Base-by-base conservation (phyloP, 164 flowering plant genomes). In the Pachysandra terminalis region DNA sequence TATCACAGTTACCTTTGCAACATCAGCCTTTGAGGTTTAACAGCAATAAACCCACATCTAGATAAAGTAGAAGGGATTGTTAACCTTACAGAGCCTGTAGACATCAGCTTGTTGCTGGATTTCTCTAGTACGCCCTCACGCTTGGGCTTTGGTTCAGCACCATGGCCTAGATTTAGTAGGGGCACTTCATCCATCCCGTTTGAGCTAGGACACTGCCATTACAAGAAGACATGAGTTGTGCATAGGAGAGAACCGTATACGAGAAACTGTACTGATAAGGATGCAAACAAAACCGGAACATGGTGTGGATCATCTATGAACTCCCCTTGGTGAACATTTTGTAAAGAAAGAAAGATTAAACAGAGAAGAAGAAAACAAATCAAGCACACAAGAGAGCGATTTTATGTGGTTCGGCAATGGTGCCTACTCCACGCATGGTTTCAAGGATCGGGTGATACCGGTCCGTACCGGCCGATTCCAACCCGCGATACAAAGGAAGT, bases 51-150 rank as follows among this genome's bases (percentile, higher is more conserved):
- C 15, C 24, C 13, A 28, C 58, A 59, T 48, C 1, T 24, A n/a
- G 26, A 58, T 26, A 48, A 40, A n/a, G n/a, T n/a, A n/a, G n/a
- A 60, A 35, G 52, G 48, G 61, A 61, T 45, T 16, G 57, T 35
- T 70, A 68, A 69, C 68, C 88, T 80, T 82, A 88, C 93, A 64
- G 62, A 24, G 72, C 80, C 85, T 23, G 79, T 68, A 68, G 88
- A 67, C 57, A 77, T 75, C 61, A 85, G 65, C 77, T 77, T 81
- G 49, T 56, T 26, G 68, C 74, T 63, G 57, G 71, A 78, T 70
- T 77, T 79, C 66, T 28, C 77, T 7, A 86, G 28, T 28, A 82
- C 74, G 56, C 77, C 72, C 60, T 67, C 71, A 26, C 54, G 24
- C 4, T 15, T 9, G 0, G 76, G 55, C 56, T 66, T 70, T 24